A percentile compares a stretch with the other conserved stretches of the same genome.
These are phyloP conservation scores for Fistulinella staudtii DNA, from an alignment of 1,284 basidiomycete species.

Conservation along the genomic window DNA sequence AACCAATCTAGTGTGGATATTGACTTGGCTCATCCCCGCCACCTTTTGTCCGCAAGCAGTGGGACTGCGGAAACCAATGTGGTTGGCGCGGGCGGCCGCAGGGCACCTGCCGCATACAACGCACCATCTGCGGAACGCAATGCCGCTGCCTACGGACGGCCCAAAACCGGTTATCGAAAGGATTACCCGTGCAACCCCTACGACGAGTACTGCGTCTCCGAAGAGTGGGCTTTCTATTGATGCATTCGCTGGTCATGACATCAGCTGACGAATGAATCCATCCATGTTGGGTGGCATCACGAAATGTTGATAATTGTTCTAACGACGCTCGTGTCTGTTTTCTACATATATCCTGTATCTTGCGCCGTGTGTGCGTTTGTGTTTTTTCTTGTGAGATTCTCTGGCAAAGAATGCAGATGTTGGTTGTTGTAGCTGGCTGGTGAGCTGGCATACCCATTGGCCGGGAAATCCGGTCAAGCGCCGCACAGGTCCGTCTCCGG, in stretches of 20 bases:
- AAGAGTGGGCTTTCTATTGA: constrained; percentile 67
- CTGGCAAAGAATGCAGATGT: constrained; percentile 17
- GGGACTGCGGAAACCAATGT: constrained; percentile 34
- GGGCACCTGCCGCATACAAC: constrained; percentile 19
- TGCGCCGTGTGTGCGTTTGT: not conserved
- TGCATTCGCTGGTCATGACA: not conserved
- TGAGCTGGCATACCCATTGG: no score
- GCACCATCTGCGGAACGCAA: constrained; percentile 27
- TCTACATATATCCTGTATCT: no score
- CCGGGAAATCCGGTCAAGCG: constrained; percentile 20
- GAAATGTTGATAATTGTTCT: constrained; percentile 14
- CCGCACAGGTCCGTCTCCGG: not conserved
- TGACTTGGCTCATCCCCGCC: constrained; percentile 29
- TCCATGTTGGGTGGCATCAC: constrained; percentile 1
- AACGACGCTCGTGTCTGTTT: no score
- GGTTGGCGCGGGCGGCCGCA: constrained; percentile 30
- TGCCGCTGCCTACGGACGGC: constrained; percentile 29
- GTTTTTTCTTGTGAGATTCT: constrained; percentile 2
- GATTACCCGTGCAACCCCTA: constrained; percentile 55
- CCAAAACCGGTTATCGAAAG: constrained; percentile 34
- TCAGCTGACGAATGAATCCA: constrained; percentile 4
- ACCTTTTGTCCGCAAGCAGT: constrained; percentile 33
- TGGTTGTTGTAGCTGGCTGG: not conserved
- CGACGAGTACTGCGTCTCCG: constrained; percentile 63
- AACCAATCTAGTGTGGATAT: constrained; percentile 28